phyloP scores from a whole-genome alignment of 345 rosid species.

The Linum usitatissimum region DNA sequence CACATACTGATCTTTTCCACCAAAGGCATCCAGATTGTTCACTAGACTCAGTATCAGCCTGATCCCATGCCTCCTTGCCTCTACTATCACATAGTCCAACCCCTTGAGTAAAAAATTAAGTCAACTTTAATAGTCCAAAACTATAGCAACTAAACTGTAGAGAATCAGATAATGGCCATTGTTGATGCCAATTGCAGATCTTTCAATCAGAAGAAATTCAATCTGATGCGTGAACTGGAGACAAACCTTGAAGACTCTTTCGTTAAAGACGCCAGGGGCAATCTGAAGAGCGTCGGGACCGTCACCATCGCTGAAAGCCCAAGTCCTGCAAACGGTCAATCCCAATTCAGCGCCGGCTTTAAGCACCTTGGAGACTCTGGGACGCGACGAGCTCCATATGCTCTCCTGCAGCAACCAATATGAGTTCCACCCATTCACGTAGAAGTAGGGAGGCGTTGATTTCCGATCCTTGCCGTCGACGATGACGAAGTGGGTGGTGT shows the following conservation, averaged over 20 bases:
- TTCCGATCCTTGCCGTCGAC: not conserved
- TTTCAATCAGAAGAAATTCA: not conserved
- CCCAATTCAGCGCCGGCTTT: slow-evolving; percentile 28
- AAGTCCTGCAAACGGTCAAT: slow-evolving; percentile 42
- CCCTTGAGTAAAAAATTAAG: slow-evolving; percentile 21
- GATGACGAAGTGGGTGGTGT: slow-evolving; percentile 29
- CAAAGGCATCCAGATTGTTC: slow-evolving; percentile 38
- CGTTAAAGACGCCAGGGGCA: slow-evolving; percentile 38
- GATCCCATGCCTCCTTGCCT: slow-evolving; percentile 31
- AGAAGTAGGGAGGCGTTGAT: slow-evolving; percentile 7
- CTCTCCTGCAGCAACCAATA: slow-evolving; percentile 33
- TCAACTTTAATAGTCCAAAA: no score
- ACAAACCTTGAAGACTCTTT: slow-evolving; percentile 29
- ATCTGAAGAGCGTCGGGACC: slow-evolving; percentile 30
- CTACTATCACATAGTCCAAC: slow-evolving; percentile 35
- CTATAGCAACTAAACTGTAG: no score
- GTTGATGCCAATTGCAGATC: not conserved
- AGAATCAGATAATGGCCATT: no score
- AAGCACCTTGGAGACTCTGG: slow-evolving; percentile 26
- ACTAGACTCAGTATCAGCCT: slow-evolving; percentile 39
- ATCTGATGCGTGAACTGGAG: not conserved
- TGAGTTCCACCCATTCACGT: slow-evolving; percentile 34
- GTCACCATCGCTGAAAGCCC: slow-evolving; percentile 40
- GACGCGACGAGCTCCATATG: slow-evolving; percentile 18
- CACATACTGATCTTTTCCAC: slow-evolving; percentile 43